Evolutionary conservation across 192 early-diverging fungal species (phyloP).

Genomic region (Gaertneriomyces semiglobifer): DNA sequence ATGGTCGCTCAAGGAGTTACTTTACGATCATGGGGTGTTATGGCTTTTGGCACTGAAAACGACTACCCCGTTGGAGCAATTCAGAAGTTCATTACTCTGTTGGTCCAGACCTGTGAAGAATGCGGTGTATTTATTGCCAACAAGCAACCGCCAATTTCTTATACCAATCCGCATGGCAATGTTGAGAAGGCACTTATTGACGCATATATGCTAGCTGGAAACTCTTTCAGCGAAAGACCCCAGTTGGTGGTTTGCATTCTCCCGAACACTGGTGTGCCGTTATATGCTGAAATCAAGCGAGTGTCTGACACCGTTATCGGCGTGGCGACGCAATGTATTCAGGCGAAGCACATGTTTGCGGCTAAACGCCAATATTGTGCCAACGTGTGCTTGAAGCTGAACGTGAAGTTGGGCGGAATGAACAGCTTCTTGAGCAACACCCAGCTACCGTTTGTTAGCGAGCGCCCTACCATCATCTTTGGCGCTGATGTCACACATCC

Average conservation of each 20-base stretch:
- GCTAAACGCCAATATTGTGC: conserved; percentile 90
- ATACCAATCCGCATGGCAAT: conserved; percentile 60
- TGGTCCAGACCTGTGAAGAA: conserved; percentile 72
- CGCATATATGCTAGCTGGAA: conserved; percentile 66
- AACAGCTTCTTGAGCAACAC: conserved; percentile 64
- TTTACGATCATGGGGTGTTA: conserved; percentile 77
- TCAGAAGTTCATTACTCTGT: conserved; percentile 69
- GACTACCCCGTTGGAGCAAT: conserved; percentile 51
- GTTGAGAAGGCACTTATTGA: conserved; percentile 66
- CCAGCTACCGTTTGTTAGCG: conserved; percentile 68
- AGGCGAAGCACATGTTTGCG: conserved; percentile 69
- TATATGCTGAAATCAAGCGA: conserved; percentile 88
- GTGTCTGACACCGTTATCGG: conserved; percentile 86
- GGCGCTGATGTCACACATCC: conserved; percentile 85
- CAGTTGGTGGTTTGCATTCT: conserved; percentile 85
- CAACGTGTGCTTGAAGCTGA: conserved; percentile 91
- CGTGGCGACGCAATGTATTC: conserved; percentile 87
- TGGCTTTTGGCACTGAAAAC: conserved; percentile 65
- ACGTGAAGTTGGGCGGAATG: conserved; percentile 89
- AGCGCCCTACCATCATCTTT: conserved; percentile 75
- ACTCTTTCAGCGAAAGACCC: conserved; percentile 58
- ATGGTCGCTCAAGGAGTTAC: conserved; percentile 70
- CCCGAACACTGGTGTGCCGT: conserved; percentile 70
- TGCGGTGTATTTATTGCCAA: conserved; percentile 58
- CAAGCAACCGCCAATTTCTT: conserved; percentile 55